Evolutionary conservation across 1,284 basidiomycete species (phyloP), one percentile per base, ranked within the genome.

Genomic region (Gymnopus androsaceus): DNA sequence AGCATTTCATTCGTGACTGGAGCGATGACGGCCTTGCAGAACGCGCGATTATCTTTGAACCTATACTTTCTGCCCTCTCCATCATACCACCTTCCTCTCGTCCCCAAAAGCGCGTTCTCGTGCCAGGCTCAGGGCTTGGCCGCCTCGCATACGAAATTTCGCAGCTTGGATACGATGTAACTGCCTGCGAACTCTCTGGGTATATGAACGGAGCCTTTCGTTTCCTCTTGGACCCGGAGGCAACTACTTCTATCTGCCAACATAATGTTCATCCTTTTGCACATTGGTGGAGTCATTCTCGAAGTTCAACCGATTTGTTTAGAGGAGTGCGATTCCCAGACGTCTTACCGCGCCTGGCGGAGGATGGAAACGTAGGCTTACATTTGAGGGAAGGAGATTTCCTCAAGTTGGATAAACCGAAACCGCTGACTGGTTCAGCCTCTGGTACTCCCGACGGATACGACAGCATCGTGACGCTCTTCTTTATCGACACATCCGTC

Each of bases 1-100:
- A 85, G 66, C 86, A 88, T 66, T 84, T 84, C 58, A 75, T 87
- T 25, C 73, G 85, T 11, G 85, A 88, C 64, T 88, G 85, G 85
- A 85, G 84, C 61, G 63, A 66, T 6, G 82, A 83, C 53, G 84
- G 85, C 0, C 63, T 66, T 1, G 47, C 52, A 9, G 85, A 88
- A 66, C 76, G 86, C 11, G 70, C 71, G 5, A 71, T 63, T 44
- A 82, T 83, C 28, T 83, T 86, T 58, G 63, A 67, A 25, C 83
- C 84, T 0, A 82, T 87, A 37, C 65, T 88, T 17, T 69, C 78
- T 2, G 71, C 78, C 0, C 67, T 87, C 8, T 56, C 61, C 27
- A 55, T 19, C 17, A 12, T 53, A 14, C 28, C 49, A 3, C 21
- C 28, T 30, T 30, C 25, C 11, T 23, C 69, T 25, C 69, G 79